Base-by-base conservation (phyloP, 73 alveolate genomes). In the Durusdinium trenchii region DNA sequence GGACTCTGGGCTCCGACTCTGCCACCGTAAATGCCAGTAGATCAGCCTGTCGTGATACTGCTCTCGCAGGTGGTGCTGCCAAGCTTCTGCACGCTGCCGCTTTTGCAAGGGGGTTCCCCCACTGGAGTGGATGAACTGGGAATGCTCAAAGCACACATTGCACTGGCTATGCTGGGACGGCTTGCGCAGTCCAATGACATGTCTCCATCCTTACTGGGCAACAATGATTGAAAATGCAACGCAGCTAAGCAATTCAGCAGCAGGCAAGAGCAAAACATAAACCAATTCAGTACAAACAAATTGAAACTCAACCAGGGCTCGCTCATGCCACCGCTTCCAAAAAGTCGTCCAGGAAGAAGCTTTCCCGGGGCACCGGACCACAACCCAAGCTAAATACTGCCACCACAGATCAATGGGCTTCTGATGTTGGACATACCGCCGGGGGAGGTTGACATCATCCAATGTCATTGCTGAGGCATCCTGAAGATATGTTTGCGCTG, bases 61-160 rank as follows among this genome's bases (percentile, higher is more conserved):
- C 47, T 69, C 46, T 18, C 83, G 83, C 6, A 69, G 83, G 35
- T 69, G 83, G 26, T 28, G 83, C 54, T 75, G 86, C 86, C 86
- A 75, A 6, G 47, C 54, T 32, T 75, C 28, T 10, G 86, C 86
- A 7, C n/a, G n/a, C 47, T 7, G 36, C 46, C 40, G 42, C 35
- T 75, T 75, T 35, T 75, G 54, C 1, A 7, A 35, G 35, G 28
- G 30, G 18, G 38, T 36, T 23, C n/a, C 86, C 6, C 3, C 18
- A 1, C 86, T 52, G 28, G 7, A 42, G 28, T 75, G 86, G 46
- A 75, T 14, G 50, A 36, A 20, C n/a, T 36, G 42, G 38, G 86
- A 30, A 36, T 23, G 28, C 86, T 75, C 46, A 28, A 14, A n/a
- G 86, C 86, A 75, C 3, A n/a, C 54, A 40, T 30, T 42, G 51